Percentiles rank a stretch among this genome's conserved stretches.
Conservation (phyloP, 75 land plant species). For the Cryptomeria japonica region DNA sequence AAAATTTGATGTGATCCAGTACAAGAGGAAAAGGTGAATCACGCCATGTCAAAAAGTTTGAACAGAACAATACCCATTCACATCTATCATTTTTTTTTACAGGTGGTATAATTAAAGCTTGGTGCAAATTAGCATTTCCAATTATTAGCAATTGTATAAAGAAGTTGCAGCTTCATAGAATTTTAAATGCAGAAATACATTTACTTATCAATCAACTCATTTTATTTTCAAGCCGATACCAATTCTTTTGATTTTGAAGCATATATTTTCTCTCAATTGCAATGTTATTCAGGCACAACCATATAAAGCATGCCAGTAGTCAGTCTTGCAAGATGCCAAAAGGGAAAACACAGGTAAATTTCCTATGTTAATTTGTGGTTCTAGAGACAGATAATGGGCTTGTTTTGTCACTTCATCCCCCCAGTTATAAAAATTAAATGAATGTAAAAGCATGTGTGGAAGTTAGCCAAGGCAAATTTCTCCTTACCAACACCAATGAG, state of each 20-base stretch:
- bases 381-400: background rate
- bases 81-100: background rate
- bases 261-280: background rate
- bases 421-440: background rate
- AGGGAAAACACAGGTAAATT: background rate
- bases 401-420: background rate
- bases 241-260: background rate
- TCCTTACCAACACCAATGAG: constrained; percentile 89
- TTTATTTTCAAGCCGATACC: background rate
- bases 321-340: background rate
- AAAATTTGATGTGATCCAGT: too few species aligned
- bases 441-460: background rate
- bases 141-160: background rate
- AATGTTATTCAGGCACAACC: background rate
- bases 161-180: background rate
- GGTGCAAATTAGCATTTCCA: background rate
- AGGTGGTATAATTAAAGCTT: background rate
- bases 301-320: background rate
- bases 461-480: background rate
- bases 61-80: background rate
- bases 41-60: background rate
- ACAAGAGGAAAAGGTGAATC: too few species aligned
- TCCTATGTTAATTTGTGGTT: background rate
- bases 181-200: background rate
- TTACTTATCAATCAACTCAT: background rate